Evolutionary conservation across 192 early-diverging fungal species (phyloP), one percentile per base, ranked within the genome.

Genomic region (Linnemannia schmuckeri): DNA sequence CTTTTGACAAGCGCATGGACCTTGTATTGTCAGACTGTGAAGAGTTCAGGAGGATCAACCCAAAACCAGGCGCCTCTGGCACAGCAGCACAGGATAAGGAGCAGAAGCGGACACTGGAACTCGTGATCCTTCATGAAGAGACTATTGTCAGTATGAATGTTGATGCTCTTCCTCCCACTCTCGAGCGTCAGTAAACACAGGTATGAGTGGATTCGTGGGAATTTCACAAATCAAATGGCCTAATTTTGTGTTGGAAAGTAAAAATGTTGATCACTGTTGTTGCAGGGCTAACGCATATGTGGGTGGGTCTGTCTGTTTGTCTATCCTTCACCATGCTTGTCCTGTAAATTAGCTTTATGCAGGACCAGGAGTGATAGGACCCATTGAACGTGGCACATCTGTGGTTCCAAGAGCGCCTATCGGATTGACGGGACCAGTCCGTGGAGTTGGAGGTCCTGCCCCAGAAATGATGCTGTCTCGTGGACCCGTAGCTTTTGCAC

Each of bases 1-100:
- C 98, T 27, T 99, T 99, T 82, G 98, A 99, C 90, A 98, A 97
- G 88, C 96, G 98, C 88, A 99, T 99, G 97, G 99, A 99, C 83
- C 92, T 99, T 72, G 98, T 99, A n/a, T 92, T 99, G 42, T 91
- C 97, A 17, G 98, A 99, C 88, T 97, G 96, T 91, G 96, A 99
- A 90, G 98, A 99, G 88, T 97, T 97, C 85, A 93, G 98, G 46
- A 95, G 92, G 75, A 90, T 98, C 77, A 97, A 97, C 80, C 81
- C 92, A 7, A 97, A 96, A 83, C 91, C 90, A 63, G 85, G 82
- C 44, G 69, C 80, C 27, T 90, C 92, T 76, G 83, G 73, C 27
- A 72, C 77, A n/a, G 85, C 87, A 57, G 90, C 83, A 47, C 89
- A 91, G 55, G 92, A 95, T 41, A 92, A 94, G 68, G 95, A 96